Conservation (phyloP, 257 asterid genomes). For the Capsicum chinense region DNA sequence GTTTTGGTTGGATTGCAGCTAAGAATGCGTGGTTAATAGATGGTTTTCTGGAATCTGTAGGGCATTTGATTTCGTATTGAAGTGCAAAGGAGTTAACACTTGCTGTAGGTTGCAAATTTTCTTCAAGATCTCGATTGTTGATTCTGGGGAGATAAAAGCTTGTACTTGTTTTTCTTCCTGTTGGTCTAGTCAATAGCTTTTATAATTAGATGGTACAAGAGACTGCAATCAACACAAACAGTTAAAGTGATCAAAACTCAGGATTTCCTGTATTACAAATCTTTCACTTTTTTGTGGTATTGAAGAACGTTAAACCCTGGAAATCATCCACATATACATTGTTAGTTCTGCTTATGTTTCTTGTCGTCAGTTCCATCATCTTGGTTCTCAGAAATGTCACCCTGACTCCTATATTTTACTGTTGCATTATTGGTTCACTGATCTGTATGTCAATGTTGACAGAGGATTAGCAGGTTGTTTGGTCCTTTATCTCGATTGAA, state of each 20-base stretch:
- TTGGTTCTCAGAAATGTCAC: constrained; percentile 15
- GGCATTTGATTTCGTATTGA: constrained; percentile 2
- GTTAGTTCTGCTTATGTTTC: not conserved
- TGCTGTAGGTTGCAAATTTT: not conserved
- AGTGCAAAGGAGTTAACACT: not conserved
- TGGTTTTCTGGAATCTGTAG: not conserved
- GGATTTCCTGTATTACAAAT: not conserved
- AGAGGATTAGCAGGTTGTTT: constrained; percentile 47
- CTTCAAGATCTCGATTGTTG: not conserved
- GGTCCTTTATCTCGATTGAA: constrained; percentile 51
- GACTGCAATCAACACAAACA: not conserved
- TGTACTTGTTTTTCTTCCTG: not conserved
- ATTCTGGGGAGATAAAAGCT: constrained; percentile 10
- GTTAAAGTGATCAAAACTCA: not conserved
- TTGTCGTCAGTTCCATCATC: not conserved
- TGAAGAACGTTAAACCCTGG: not conserved
- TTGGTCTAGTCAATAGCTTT: constrained; percentile 9
- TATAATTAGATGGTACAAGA: not conserved
- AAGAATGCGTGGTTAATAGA: not conserved
- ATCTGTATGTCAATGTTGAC: constrained; percentile 28
- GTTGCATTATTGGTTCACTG: constrained; percentile 2
- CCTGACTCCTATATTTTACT: not conserved
- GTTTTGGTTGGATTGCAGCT: not conserved
- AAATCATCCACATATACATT: not conserved
- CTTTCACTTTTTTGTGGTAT: constrained; percentile 9